Evolutionary conservation across 441 rosid genomes (phyloP), one percentile per base, ranked within the genome.

Genomic region (Populus hybrid): DNA sequence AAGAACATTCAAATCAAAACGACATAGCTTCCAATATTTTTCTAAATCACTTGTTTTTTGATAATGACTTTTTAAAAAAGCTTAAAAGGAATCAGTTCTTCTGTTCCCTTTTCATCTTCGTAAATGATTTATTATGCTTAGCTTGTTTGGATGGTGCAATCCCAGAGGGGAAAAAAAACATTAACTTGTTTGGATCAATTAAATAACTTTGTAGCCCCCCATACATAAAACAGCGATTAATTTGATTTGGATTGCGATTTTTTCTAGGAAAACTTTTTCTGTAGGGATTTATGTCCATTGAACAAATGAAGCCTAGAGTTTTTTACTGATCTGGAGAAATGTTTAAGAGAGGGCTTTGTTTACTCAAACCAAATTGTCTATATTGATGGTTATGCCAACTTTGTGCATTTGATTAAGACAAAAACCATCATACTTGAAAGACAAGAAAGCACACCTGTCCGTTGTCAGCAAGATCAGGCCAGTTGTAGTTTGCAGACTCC

Each of bases 401-500:
- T 54, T 54, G n/a, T 18, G 61, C 61, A 6, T 8, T 54, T 54
- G 3, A 54, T 54, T 16, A 54, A 54, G n/a, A 18, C 61, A 16
- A 16, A 54, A 3, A 54, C n/a, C 61, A 54, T 54, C 21, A 2
- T 18, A 1, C 1, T 54, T 54, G 14, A 20, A 35, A 16, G 7
- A 68, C 30, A 57, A 57, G 10, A 75, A 74, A 57, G 26, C 66
- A 76, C 21, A 96, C 99, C 97, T 93, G 85, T 77, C 98, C 98
- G 36, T 85, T 81, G 82, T 92, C 89, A 12, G 98, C 96, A 77
- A 96, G 94, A 78, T 82, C 90, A 12, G 79, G 83, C 97, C 91
- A 96, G 77, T 91, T 84, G 80, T 87, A 96, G 68, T 82, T 86
- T 42, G 85, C 85, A 69, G 77, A 77, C 79, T 77, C 86, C 81